These are phyloP conservation scores for Aspergillus novofumigatus DNA, from an alignment of 2,329 filamentous ascomycete genomes.

Conservation along the genomic window DNA sequence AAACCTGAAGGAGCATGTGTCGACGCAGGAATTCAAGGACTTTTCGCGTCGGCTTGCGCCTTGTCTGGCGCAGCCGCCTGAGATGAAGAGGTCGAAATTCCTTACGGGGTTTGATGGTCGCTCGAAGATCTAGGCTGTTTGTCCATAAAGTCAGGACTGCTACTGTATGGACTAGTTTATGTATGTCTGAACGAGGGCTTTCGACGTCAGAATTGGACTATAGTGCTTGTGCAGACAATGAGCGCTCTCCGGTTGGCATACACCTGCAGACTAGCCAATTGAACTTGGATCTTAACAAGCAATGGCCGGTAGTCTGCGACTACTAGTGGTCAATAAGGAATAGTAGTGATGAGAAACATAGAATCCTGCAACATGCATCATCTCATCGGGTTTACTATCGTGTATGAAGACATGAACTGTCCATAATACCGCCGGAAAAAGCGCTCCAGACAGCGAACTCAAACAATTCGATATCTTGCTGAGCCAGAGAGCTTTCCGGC, in stretches of 20 bases:
- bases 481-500: neutral
- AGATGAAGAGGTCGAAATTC: slow-evolving; percentile 13
- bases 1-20: slow-evolving; percentile 14
- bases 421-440: neutral
- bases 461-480: too few species aligned
- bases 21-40: slow-evolving; percentile 12
- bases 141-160: neutral
- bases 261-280: neutral
- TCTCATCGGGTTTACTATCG: too few species aligned
- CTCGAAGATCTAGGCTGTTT: slow-evolving; percentile 7
- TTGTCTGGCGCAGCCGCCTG: slow-evolving; percentile 10
- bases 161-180: neutral
- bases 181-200: neutral
- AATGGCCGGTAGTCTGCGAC: neutral
- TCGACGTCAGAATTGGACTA: neutral
- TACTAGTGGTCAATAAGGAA: neutral
- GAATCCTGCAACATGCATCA: neutral
- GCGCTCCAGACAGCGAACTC: neutral
- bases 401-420: too few species aligned
- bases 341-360: neutral
- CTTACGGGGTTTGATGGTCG: slow-evolving; percentile 15
- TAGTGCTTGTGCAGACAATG: neutral
- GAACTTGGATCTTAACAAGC: neutral
- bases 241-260: neutral
- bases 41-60: slow-evolving; percentile 13